Evolutionary conservation across 1,284 basidiomycete species (phyloP).

Genomic region (Ustanciosporium gigantosporum): DNA sequence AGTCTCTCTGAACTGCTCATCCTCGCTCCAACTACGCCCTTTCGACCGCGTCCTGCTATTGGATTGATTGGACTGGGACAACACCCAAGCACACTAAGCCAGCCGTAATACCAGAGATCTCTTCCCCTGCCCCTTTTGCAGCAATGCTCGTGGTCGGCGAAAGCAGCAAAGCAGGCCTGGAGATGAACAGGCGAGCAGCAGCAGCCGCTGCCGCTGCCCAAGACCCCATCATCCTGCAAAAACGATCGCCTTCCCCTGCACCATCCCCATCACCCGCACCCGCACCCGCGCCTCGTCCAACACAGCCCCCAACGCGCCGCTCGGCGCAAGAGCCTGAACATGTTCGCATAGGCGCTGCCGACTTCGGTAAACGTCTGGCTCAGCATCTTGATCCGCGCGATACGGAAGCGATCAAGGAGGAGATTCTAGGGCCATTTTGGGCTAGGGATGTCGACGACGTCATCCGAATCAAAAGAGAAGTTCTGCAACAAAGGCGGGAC

Average conservation of each 20-base stretch:
- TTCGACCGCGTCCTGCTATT: no score
- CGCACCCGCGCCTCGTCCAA: constrained; percentile 20
- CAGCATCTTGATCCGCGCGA: no score
- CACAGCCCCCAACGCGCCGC: constrained; percentile 22
- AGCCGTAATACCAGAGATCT: no score
- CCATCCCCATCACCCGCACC: constrained; percentile 8
- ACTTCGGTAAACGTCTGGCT: constrained; percentile 8
- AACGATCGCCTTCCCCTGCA: constrained; percentile 14
- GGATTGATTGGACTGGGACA: no score
- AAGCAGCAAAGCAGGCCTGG: constrained; percentile 23
- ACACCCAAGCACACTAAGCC: no score
- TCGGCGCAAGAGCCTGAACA: constrained; percentile 26
- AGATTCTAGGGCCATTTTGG: constrained; percentile 40
- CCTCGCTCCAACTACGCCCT: no score
- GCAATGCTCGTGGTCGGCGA: constrained; percentile 27
- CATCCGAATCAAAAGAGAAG: constrained; percentile 17
- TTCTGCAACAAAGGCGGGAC: constrained; percentile 2
- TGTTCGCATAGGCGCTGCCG: constrained; percentile 6
- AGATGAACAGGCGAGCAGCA: neutral
- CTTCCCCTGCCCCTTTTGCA: no score
- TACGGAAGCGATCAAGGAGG: no score
- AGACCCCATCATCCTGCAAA: neutral
- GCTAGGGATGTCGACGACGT: constrained; percentile 30
- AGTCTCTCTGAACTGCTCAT: no score
- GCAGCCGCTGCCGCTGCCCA: neutral